Percentiles rank a stretch among this genome's conserved stretches.
Conservation (phyloP, 75 land plant genomes). For the Pinus taeda region DNA sequence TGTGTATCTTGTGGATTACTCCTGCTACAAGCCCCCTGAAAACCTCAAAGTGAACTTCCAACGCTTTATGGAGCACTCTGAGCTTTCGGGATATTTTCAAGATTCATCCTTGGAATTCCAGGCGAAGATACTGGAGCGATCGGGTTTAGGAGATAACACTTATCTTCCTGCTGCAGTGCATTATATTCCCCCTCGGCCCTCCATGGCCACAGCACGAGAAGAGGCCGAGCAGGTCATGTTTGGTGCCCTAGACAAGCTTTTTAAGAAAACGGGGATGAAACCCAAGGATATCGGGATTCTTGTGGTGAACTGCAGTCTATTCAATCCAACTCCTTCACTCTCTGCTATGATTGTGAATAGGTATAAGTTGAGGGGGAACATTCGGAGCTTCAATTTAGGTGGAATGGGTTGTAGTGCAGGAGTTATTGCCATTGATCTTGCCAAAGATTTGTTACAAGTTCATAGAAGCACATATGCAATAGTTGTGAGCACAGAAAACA, state of each 20-base stretch:
- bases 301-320: constrained; percentile 67
- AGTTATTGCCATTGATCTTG: constrained; percentile 65
- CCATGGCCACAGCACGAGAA: constrained; percentile 32
- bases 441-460: constrained; percentile 65
- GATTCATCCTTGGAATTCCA: constrained; percentile 37
- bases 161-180: constrained; percentile 38
- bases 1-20: constrained; percentile 41
- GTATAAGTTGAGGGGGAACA: constrained; percentile 69
- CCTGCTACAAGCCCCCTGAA: constrained; percentile 42
- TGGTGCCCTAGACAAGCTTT: constrained; percentile 45
- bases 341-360: constrained; percentile 74
- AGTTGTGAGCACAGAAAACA: constrained; percentile 79
- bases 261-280: constrained; percentile 25
- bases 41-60: constrained; percentile 15
- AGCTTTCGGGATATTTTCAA: constrained; percentile 14
- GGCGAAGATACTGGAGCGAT: constrained; percentile 26
- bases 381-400: constrained; percentile 57
- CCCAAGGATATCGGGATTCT: constrained; percentile 46
- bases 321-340: constrained; percentile 70
- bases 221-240: constrained; percentile 49
- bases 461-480: constrained; percentile 66
- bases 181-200: constrained; percentile 25
- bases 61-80: constrained; percentile 24
- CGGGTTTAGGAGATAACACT: constrained; percentile 38
- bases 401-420: constrained; percentile 87